Conservation (phyloP, 352 stramenopile species). For the Pythium oligandrum region DNA sequence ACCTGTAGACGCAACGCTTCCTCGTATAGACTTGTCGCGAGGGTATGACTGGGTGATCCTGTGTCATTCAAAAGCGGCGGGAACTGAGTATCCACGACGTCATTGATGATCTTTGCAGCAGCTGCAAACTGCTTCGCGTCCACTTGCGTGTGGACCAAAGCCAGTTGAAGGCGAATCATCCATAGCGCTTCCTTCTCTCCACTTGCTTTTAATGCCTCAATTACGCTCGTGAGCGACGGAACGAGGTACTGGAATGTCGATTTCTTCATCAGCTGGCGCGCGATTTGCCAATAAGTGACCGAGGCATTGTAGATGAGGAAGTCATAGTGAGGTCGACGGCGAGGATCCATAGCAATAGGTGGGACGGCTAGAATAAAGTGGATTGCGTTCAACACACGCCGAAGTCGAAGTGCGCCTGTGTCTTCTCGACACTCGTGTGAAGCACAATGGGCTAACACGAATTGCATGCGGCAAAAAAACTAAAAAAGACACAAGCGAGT, state of each 20-base stretch:
- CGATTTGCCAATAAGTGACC: constrained; percentile 82
- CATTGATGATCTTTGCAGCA: constrained; percentile 58
- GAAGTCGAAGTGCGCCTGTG: constrained; percentile 36
- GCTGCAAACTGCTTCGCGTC: constrained; percentile 55
- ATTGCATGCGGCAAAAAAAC: constrained; percentile 87
- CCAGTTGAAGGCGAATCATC: constrained; percentile 54
- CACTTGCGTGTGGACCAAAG: constrained; percentile 62
- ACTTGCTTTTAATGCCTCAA: constrained; percentile 64
- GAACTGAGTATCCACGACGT: constrained; percentile 62
- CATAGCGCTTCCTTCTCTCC: constrained; percentile 73
- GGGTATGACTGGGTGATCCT: constrained; percentile 12
- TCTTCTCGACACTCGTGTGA: constrained; percentile 33
- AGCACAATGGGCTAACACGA: constrained; percentile 68
- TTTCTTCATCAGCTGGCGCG: constrained; percentile 78
- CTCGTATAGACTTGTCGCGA: constrained; percentile 42
- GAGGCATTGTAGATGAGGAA: constrained; percentile 92
- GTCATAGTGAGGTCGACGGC: constrained; percentile 70
- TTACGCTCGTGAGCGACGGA: constrained; percentile 52
- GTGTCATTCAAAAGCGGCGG: constrained; percentile 32
- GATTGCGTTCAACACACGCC: constrained; percentile 66
- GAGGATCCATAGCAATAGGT: constrained; percentile 54
- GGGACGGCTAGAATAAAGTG: constrained; percentile 71
- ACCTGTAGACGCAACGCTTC: constrained; percentile 64
- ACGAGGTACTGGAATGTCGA: constrained; percentile 68
- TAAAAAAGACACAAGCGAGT: constrained; percentile 13